These are phyloP conservation scores for Phycomyces blakesleeanus DNA, from an alignment of 192 early-diverging fungal species.

Conservation along the genomic window DNA sequence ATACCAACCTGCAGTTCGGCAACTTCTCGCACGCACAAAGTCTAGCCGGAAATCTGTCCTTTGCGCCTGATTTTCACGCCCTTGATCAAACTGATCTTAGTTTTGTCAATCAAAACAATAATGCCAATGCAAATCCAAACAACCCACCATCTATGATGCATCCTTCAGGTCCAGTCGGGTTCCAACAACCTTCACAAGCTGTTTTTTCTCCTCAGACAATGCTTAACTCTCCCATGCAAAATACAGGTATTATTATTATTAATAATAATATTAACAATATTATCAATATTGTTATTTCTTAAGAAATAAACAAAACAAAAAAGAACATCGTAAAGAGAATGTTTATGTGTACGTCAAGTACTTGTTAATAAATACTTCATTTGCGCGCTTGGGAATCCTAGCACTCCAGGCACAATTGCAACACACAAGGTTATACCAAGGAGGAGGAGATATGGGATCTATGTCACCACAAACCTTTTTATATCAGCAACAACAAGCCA, in stretches of 20 bases:
- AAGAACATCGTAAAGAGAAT: no score
- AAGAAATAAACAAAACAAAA: background rate
- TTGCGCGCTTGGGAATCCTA: no score
- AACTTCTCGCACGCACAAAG: slow-evolving; percentile 3
- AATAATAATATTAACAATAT: no score
- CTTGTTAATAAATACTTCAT: no score
- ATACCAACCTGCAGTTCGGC: slow-evolving; percentile 1
- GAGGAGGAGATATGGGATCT: slow-evolving; percentile 12
- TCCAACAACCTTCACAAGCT: background rate
- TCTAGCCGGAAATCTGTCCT: slow-evolving; percentile 13
- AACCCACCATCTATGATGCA: slow-evolving; percentile 1
- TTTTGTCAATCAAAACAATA: slow-evolving; percentile 9
- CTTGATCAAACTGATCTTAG: slow-evolving; percentile 17
- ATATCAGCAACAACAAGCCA: slow-evolving; percentile 23
- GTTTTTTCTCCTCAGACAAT: slow-evolving; percentile 16
- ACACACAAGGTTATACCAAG: slow-evolving; percentile 22
- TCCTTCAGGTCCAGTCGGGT: background rate
- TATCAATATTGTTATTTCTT: no score
- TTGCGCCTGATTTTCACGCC: slow-evolving; percentile 3
- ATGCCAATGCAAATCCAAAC: slow-evolving; percentile 5
- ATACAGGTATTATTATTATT: no score
- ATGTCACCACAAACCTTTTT: slow-evolving; percentile 8
- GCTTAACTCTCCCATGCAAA: slow-evolving; percentile 1
- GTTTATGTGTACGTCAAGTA: no score
- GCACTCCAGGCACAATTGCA: slow-evolving; percentile 29